Evolutionary conservation across 1,284 basidiomycete genomes (phyloP).

Genomic region (Tremellales sp.): DNA sequence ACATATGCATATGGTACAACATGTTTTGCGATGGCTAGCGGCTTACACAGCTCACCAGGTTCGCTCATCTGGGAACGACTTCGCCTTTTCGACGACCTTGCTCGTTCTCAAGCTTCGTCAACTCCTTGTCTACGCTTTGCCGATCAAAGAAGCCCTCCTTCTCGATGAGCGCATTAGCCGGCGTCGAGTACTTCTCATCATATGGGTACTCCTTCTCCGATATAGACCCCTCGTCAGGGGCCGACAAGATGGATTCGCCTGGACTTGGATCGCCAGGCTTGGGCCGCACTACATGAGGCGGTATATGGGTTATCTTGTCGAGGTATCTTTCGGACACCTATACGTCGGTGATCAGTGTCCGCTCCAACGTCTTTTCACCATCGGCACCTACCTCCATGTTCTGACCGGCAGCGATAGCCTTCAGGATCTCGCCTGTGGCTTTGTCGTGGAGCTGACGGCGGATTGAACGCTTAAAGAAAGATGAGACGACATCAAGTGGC

Average conservation of each 20-base stretch:
- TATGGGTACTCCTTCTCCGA: slow-evolving; percentile 35
- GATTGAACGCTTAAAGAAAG: slow-evolving; percentile 73
- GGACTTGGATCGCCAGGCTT: background rate
- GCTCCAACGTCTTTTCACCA: background rate
- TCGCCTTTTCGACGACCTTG: too few relatives aligned
- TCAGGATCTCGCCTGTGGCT: slow-evolving; percentile 40
- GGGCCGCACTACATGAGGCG: slow-evolving; percentile 17
- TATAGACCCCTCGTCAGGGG: slow-evolving; percentile 40
- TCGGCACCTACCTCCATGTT: slow-evolving; percentile 31
- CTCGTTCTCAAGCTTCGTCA: too few relatives aligned
- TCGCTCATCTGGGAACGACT: too few relatives aligned
- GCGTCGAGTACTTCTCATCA: slow-evolving; percentile 16
- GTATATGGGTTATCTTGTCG: slow-evolving; percentile 25
- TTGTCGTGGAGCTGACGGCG: slow-evolving; percentile 65
- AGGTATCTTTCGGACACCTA: slow-evolving; percentile 36
- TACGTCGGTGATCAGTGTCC: slow-evolving; percentile 1
- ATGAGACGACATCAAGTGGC: slow-evolving; percentile 66
- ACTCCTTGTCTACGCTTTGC: background rate
- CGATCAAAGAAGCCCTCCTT: background rate
- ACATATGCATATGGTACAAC: too few relatives aligned
- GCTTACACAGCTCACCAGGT: too few relatives aligned
- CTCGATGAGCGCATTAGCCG: background rate
- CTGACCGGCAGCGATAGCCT: slow-evolving; percentile 44
- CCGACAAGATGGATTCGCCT: background rate
- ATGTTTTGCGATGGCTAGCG: too few relatives aligned